Percentiles rank a stretch among this genome's conserved stretches.
phyloP scores from a whole-genome alignment of 805 yeast genomes.

The Ogataea nakhonphanomensis region DNA sequence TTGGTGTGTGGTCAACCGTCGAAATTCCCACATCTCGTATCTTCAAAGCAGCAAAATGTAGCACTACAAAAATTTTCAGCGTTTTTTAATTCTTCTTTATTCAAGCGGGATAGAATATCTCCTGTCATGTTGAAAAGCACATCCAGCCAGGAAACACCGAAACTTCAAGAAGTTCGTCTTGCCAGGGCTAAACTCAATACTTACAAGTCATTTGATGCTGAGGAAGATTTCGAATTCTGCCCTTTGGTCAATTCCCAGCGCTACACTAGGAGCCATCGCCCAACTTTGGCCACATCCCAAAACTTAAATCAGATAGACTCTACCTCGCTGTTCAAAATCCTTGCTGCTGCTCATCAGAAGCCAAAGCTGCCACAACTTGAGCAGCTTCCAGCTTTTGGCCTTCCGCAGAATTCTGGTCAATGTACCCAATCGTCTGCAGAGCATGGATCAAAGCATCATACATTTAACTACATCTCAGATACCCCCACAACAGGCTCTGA shows the following conservation, averaged over 20 bases:
- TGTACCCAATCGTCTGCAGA: conserved; percentile 9
- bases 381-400: conserved; percentile 4
- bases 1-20: conserved; percentile 1
- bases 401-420: conserved; percentile 1
- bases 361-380: conserved; percentile 7
- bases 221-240: conserved; percentile 71
- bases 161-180: conserved; percentile 20
- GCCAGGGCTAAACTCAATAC: conserved; percentile 53
- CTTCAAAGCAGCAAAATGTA: background rate
- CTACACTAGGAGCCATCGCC: conserved; percentile 5
- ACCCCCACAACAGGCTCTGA: conserved; percentile 22
- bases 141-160: conserved; percentile 7
- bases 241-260: conserved; percentile 34
- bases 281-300: conserved; percentile 7
- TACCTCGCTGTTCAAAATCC: conserved; percentile 18
- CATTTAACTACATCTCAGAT: conserved; percentile 20
- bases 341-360: conserved; percentile 20
- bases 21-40: background rate
- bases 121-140: conserved; percentile 10
- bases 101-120: conserved; percentile 5
- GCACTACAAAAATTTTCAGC: conserved; percentile 7
- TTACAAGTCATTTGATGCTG: conserved; percentile 65
- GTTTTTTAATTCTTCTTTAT: background rate
- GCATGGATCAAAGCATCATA: conserved; percentile 10
- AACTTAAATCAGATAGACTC: conserved; percentile 14